Evolutionary conservation across 768 basidiomycete species (phyloP).

Genomic region (Naganishia friedmannii): DNA sequence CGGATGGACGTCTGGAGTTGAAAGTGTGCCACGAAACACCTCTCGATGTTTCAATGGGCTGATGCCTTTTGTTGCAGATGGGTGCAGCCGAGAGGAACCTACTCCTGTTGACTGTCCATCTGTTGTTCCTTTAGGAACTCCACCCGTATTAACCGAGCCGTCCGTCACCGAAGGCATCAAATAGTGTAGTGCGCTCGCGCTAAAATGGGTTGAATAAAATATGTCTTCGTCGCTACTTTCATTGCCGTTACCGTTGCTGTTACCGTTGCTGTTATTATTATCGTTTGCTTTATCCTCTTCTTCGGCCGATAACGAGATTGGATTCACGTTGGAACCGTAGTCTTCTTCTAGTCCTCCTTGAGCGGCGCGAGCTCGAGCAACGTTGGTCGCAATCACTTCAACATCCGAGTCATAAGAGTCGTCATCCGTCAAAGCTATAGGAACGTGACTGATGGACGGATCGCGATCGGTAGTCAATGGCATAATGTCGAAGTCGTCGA

Average conservation of each 20-base stretch:
- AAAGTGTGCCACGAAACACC: conserved; percentile 22
- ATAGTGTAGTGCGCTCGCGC: conserved; percentile 23
- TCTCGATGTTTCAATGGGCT: conserved; percentile 19
- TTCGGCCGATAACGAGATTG: conserved; percentile 9
- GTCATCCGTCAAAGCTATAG: background rate
- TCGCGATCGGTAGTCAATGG: background rate
- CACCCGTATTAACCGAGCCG: conserved; percentile 25
- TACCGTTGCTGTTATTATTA: background rate
- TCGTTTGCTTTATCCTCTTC: conserved; percentile 5
- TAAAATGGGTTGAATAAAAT: conserved; percentile 19
- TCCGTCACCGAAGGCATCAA: conserved; percentile 24
- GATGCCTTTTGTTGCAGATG: conserved; percentile 10
- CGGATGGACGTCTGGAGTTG: conserved; percentile 20
- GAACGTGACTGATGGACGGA: background rate
- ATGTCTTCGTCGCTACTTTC: conserved; percentile 16
- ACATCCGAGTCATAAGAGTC: conserved; percentile 14
- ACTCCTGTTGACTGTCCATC: background rate
- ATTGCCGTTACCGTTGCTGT: background rate
- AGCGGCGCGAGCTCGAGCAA: background rate
- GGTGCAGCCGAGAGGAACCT: background rate
- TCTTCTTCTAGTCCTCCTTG: conserved; percentile 16
- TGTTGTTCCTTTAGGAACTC: conserved; percentile 5
- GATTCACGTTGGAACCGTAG: conserved; percentile 20
- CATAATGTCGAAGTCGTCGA: conserved; percentile 16
- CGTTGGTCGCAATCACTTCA: conserved; percentile 14